Base-by-base conservation (phyloP, 202 grass and related monocot species). In the Brachypodium distachyon region DNA sequence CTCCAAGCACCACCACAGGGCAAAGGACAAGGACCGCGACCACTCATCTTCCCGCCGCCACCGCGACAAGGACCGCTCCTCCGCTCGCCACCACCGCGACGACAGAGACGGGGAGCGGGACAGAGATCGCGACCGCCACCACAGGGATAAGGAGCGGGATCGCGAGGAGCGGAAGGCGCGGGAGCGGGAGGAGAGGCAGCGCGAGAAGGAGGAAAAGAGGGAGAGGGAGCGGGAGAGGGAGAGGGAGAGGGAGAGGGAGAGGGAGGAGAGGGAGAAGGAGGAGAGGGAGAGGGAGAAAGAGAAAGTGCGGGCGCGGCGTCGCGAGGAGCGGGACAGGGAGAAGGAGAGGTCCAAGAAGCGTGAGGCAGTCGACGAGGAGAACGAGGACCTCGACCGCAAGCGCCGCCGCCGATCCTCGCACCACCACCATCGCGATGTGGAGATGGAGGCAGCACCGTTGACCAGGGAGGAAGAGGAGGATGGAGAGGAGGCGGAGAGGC, bases 351-450 rank as follows among this genome's bases (percentile, higher is more conserved):
- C 70, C 21, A 88, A 71, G 83, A 74, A 75, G 76, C 57, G 81
- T 12, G 79, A 83, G 12, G 74, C 37, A 26, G 81, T 73, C 17
- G 79, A 73, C 13, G 83, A 92, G 44, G 83, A 87, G 25, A 80
- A 84, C 23, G 89, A 85, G 33, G 59, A 37, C 27, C 85, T 64
- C 22, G 89, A 87, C 59, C 81, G 86, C 25, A 98, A 94, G 76
- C 91, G 91, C 40, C 88, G 87, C 19, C 81, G 79, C 57, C 86
- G 84, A 58, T 88, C 90, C 23, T 76, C 70, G 10, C 79, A 62
- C 27, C 77, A 83, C 56, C 62, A 43, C 62, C 72, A 82, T 46
- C 54, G 54, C 3, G 83, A 84, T 22, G 46, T 22, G 17, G 84
- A 93, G 46, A 29, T 28, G 53, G 77, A 73, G 47, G 53, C 36